Evolutionary conservation across 371 early-diverging fungal genomes (phyloP).

Genomic region (Syncephalastrum sp.): DNA sequence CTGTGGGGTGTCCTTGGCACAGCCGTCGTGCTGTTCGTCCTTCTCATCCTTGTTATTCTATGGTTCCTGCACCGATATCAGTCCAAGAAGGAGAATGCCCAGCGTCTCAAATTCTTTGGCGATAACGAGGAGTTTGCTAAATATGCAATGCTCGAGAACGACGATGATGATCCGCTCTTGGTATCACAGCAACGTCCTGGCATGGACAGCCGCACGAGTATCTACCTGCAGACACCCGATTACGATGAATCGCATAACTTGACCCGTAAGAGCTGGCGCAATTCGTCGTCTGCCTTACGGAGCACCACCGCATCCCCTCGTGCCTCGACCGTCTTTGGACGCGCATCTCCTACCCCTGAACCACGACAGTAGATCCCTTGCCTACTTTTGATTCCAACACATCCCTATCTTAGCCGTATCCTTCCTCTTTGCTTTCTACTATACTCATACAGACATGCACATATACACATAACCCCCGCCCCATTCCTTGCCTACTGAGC

Average conservation of each 20-base stretch:
- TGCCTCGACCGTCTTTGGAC: background rate
- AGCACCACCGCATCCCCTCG: conserved; percentile 2
- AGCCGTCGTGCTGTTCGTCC: conserved; percentile 33
- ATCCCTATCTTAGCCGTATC: no score
- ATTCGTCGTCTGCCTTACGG: conserved; percentile 15
- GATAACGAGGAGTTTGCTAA: conserved; percentile 44
- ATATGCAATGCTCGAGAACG: conserved; percentile 33
- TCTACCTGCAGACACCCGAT: conserved; percentile 34
- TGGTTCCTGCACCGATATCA: conserved; percentile 52
- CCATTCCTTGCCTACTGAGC: no score
- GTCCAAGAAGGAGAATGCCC: conserved; percentile 39
- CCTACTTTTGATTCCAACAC: no score
- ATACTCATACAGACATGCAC: no score
- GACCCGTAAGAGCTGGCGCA: conserved; percentile 20
- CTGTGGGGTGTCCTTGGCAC: conserved; percentile 39
- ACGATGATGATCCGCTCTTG: conserved; percentile 5
- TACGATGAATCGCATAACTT: conserved; percentile 27
- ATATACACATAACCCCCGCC: no score
- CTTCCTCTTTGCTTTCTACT: no score
- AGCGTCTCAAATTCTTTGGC: conserved; percentile 39
- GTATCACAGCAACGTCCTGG: background rate
- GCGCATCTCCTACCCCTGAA: conserved; percentile 1
- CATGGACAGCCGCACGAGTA: conserved; percentile 22
- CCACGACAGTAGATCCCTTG: background rate
- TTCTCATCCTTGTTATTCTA: conserved; percentile 23